These are phyloP conservation scores for Ogataea haglerorum DNA, from an alignment of 805 yeast genomes.

Conservation along the genomic window DNA sequence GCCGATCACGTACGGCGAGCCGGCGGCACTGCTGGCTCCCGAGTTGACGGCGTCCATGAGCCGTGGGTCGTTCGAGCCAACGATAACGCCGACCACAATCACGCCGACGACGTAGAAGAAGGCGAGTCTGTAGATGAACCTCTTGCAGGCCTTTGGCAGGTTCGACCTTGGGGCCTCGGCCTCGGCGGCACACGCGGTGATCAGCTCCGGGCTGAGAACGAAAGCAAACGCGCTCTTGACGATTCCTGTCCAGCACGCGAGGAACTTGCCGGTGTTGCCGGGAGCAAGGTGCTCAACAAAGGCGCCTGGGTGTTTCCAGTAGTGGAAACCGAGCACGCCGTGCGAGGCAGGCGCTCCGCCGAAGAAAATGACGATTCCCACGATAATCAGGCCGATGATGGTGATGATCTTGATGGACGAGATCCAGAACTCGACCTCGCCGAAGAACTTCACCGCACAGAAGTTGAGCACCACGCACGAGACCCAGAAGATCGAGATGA, in stretches of 20 bases:
- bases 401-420: conserved; percentile 62
- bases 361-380: conserved; percentile 55
- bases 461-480: conserved; percentile 45
- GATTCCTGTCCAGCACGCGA: conserved; percentile 61
- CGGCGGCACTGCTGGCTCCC: conserved; percentile 60
- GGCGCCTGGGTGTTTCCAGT: conserved; percentile 38
- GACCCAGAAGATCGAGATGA: conserved; percentile 53
- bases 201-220: conserved; percentile 38
- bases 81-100: conserved; percentile 49
- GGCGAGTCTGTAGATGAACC: conserved; percentile 32
- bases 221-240: conserved; percentile 66
- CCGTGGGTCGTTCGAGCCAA: conserved; percentile 38
- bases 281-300: conserved; percentile 47
- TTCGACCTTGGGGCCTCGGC: conserved; percentile 31
- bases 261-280: conserved; percentile 60
- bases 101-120: conserved; percentile 32
- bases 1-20: conserved; percentile 86
- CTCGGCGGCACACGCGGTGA: conserved; percentile 33
- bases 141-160: conserved; percentile 33
- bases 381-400: conserved; percentile 57
- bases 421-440: conserved; percentile 64
- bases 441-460: conserved; percentile 47
- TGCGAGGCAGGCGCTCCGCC: conserved; percentile 59
- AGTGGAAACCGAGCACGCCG: conserved; percentile 44
- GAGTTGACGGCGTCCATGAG: conserved; percentile 43